A percentile compares a stretch with the other conserved stretches of the same genome.
Evolutionary conservation across 2,329 filamentous ascomycete genomes (phyloP).

Genomic region (Talaromyces sp.): DNA sequence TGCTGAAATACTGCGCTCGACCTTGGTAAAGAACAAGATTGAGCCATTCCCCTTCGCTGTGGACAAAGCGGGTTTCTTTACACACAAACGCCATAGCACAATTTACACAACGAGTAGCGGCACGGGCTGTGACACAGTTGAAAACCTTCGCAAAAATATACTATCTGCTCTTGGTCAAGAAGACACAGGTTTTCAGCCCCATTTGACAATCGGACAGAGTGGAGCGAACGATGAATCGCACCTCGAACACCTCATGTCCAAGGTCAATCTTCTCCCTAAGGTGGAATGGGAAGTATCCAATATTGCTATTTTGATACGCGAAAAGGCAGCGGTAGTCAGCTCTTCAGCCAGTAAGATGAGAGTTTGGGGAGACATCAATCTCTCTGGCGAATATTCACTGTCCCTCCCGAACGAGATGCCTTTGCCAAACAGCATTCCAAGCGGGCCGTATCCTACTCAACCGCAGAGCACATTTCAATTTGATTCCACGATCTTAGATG

Average conservation of each 20-base stretch:
- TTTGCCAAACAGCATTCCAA: neutral
- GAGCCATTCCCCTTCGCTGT: conserved; percentile 26
- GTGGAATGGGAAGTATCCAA: neutral
- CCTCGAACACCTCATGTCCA: conserved; percentile 24
- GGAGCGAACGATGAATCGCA: conserved; percentile 44
- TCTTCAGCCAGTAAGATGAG: neutral
- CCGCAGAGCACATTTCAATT: neutral
- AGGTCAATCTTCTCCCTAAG: neutral
- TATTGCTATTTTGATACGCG: neutral
- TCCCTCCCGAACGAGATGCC: neutral
- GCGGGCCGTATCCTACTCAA: too few species aligned
- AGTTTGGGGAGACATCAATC: neutral
- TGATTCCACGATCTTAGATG: neutral
- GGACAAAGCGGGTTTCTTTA: conserved; percentile 46
- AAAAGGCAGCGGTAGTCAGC: neutral
- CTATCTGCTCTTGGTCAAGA: conserved; percentile 37
- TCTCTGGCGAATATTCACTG: neutral
- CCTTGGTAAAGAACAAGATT: conserved; percentile 15
- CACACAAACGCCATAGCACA: conserved; percentile 50
- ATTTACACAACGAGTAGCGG: conserved; percentile 39
- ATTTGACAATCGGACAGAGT: conserved; percentile 61
- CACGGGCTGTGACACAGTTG: neutral
- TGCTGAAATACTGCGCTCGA: conserved; percentile 21
- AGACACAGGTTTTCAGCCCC: conserved; percentile 40
- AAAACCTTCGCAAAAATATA: conserved; percentile 22